Evolutionary conservation across 805 yeast genomes (phyloP), one percentile per base, ranked within the genome.

Genomic region (Yarrowia sp.): DNA sequence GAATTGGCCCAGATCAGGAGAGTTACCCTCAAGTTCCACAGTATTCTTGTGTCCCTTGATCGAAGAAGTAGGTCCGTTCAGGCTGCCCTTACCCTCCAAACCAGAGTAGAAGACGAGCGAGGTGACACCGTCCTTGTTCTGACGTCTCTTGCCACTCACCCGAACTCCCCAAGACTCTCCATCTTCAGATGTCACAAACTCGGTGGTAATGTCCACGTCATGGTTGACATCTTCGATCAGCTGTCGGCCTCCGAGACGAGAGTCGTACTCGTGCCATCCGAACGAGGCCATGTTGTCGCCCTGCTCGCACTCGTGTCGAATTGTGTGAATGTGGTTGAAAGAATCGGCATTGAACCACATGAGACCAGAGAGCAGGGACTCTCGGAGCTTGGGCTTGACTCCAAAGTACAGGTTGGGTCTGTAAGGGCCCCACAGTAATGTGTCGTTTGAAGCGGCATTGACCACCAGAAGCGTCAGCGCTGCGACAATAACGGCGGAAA

Each of bases 341-440:
- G 80, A 78, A 69, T 90, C 88, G 6, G 85, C 83, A 73, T 87
- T 87, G 79, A 86, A 91, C 98, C 98, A 94, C 87, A 94, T 85
- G 33, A 93, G 79, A 0, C 98, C 98, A 14, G 91, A 80, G 68
- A 88, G 74, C 64, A 95, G 81, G 1, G 94, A 86, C 42, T 86
- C 82, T 1, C 97, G 97, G 3, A 90, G 73, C 58, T 94, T 81
- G 2, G 98, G 97, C 55, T 93, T 82, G 56, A 95, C 79, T 1
- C 98, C 98, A 69, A 93, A 80, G 77, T 93, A 95, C 50, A 91
- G 81, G 68, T 91, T 90, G 9, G 97, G 87, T 70, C 98, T 80
- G 77, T 92, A 94, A 0, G 98, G 96, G 0, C 97, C 98, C 99
- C 99, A 94, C 39, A 86, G 76, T 34, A 90, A 79, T 2, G 91